Evolutionary conservation across 176 grass and related monocot species (phyloP), one percentile per base, ranked within the genome.

Genomic region (Cenchrus americanus): DNA sequence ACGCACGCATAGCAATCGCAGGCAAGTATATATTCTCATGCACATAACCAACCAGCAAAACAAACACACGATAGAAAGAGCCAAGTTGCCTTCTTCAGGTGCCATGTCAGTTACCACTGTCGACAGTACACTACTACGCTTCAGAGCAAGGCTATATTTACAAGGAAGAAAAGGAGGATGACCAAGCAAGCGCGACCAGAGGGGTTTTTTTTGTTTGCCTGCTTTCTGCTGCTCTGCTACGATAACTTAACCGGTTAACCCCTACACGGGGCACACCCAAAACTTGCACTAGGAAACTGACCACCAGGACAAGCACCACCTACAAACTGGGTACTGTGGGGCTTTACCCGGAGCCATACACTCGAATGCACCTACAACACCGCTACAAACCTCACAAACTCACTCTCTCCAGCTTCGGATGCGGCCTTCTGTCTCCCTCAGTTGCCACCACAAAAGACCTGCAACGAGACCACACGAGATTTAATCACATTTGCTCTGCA

Each of bases 101-200:
- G 59, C 64, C 79, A 81, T 37, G 73, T 18, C 13, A 15, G 47
- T 19, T 86, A 75, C 37, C 3, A 21, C 65, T 62, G 53, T 30
- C 44, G 6, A 55, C 24, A 21, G 52, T 59, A 87, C 70, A 73
- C 23, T 63, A 70, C 66, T 54, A 64, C n/a, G 60, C 30, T 43
- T n/a, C 57, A 40, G 50, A 26, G 74, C 80, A 73, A 78, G 55
- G 50, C 58, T 78, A 88, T 78, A 88, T 87, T 62, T 87, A 82
- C 85, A 87, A 49, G 43, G 11, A 23, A 37, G 69, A 13, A 51
- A 37, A 49, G 15, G 48, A 32, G 15, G 64, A 54, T 12, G 27
- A 30, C 22, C 49, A 61, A 73, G 66, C 48, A 82, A 74, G 50
- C 24, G 6, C 62, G 49, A 37, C 8, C 41, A 2, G 11, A 0